These are phyloP conservation scores for Verticillium zaregamsianum DNA, from an alignment of 2,329 filamentous ascomycete species.

Conservation along the genomic window DNA sequence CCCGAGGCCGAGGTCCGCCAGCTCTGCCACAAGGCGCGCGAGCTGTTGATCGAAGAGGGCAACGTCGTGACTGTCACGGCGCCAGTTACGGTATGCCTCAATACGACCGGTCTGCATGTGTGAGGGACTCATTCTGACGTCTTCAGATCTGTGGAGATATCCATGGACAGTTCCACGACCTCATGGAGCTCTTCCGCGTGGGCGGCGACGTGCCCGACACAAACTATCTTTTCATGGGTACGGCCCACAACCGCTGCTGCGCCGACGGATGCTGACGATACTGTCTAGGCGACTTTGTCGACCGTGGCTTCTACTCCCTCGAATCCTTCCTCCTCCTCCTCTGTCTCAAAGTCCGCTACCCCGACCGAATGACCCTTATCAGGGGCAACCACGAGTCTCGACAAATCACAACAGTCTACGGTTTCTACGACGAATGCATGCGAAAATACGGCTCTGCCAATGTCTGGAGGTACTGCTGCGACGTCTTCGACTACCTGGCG, in stretches of 20 bases:
- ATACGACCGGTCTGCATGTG: background rate
- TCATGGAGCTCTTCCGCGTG: conserved; percentile 95
- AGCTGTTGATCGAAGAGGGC: conserved; percentile 94
- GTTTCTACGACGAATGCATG: conserved; percentile 96
- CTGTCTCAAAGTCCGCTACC: conserved; percentile 94
- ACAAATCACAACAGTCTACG: conserved; percentile 96
- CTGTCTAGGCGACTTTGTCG: conserved; percentile 83
- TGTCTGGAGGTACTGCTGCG: conserved; percentile 95
- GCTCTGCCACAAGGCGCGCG: conserved; percentile 93
- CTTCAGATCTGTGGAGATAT: conserved; percentile 91
- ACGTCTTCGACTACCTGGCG: conserved; percentile 95
- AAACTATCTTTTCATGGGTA: conserved; percentile 96
- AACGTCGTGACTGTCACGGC: conserved; percentile 95
- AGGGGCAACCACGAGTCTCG: conserved; percentile 93
- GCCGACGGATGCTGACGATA: background rate
- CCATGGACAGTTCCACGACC: conserved; percentile 91
- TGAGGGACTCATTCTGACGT: conserved; percentile 1
- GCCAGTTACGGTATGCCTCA: conserved; percentile 72
- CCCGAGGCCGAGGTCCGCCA: conserved; percentile 94
- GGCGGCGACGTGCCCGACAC: conserved; percentile 93
- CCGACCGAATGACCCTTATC: conserved; percentile 94
- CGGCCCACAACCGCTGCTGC: conserved; percentile 9
- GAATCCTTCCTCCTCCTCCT: conserved; percentile 95
- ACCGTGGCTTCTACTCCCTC: conserved; percentile 95
- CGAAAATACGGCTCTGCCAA: conserved; percentile 96